Conservation (phyloP, 108 stramenopile species). For the Phaeodactylum tricornutum region DNA sequence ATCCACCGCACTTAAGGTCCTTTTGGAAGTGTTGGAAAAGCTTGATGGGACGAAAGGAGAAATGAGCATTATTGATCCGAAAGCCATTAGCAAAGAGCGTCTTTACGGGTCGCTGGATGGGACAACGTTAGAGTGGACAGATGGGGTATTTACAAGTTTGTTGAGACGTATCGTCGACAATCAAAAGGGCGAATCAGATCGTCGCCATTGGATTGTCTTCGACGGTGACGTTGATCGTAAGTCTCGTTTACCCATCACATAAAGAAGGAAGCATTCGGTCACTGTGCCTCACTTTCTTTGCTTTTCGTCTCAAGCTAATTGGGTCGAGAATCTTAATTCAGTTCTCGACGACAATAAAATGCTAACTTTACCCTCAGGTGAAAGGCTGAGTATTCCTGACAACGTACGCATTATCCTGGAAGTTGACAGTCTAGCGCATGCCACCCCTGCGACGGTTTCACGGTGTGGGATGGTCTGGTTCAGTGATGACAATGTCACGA, state of each 20-base stretch:
- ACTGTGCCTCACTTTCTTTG: constrained; percentile 3
- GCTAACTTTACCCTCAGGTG: constrained; percentile 92
- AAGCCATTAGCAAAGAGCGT: constrained; percentile 86
- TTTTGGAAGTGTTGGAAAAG: constrained; percentile 72
- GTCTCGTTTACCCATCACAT: constrained; percentile 16
- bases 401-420: constrained; percentile 88
- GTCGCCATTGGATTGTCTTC: constrained; percentile 92
- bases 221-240: constrained; percentile 97
- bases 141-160: constrained; percentile 92
- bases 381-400: constrained; percentile 81
- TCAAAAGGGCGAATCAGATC: constrained; percentile 87
- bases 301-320: constrained; percentile 7
- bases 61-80: constrained; percentile 92
- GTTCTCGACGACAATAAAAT: constrained; percentile 97
- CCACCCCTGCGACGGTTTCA: constrained; percentile 96
- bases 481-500: constrained; percentile 81
- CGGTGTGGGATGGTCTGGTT: constrained; percentile 99
- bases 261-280: constrained; percentile 16
- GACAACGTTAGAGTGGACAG: constrained; percentile 99
- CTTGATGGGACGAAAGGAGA: constrained; percentile 88
- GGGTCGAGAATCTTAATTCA: constrained; percentile 31
- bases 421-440: constrained; percentile 90
- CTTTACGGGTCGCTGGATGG: constrained; percentile 93
- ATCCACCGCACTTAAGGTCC: constrained; percentile 60
- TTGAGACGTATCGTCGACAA: constrained; percentile 81